A percentile compares a stretch with the other conserved stretches of the same genome.
These are phyloP conservation scores for Conticribra weissflogii DNA, from an alignment of 108 stramenopile species.

Conservation along the genomic window DNA sequence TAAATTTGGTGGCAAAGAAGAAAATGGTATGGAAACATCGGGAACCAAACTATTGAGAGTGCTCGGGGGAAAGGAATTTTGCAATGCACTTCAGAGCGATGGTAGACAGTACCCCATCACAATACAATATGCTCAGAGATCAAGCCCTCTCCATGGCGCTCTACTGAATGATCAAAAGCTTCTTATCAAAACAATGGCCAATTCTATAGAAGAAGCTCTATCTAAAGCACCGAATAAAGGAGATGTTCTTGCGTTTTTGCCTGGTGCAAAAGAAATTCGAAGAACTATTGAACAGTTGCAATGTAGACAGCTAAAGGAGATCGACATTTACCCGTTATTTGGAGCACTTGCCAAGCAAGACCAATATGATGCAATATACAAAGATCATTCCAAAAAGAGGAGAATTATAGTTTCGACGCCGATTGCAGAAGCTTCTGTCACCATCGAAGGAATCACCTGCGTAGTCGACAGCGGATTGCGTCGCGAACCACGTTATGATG, in stretches of 20 bases:
- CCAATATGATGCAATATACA: conserved; percentile 71
- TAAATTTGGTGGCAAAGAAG: conserved; percentile 16
- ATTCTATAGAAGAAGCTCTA: conserved; percentile 55
- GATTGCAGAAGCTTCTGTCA: conserved; percentile 88
- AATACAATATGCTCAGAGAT: conserved; percentile 50
- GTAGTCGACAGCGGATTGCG: conserved; percentile 83
- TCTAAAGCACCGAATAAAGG: conserved; percentile 57
- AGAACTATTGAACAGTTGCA: conserved; percentile 57
- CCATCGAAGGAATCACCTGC: conserved; percentile 77
- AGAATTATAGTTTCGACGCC: conserved; percentile 82
- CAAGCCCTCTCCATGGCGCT: conserved; percentile 50
- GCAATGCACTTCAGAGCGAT: conserved; percentile 53
- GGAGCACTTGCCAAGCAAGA: conserved; percentile 65
- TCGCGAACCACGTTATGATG: conserved; percentile 76
- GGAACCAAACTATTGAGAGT: conserved; percentile 41
- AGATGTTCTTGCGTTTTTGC: conserved; percentile 84
- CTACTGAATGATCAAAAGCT: conserved; percentile 43
- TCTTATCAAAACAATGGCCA: conserved; percentile 49
- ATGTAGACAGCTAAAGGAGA: conserved; percentile 25
- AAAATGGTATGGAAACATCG: conserved; percentile 9
- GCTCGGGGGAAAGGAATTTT: conserved; percentile 50
- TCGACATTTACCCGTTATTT: conserved; percentile 70
- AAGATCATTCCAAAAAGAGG: conserved; percentile 25
- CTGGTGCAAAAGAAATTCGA: conserved; percentile 84
- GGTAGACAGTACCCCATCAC: conserved; percentile 62